Base-by-base conservation (phyloP, 495 filamentous ascomycete genomes). In the Cercophora sp. region DNA sequence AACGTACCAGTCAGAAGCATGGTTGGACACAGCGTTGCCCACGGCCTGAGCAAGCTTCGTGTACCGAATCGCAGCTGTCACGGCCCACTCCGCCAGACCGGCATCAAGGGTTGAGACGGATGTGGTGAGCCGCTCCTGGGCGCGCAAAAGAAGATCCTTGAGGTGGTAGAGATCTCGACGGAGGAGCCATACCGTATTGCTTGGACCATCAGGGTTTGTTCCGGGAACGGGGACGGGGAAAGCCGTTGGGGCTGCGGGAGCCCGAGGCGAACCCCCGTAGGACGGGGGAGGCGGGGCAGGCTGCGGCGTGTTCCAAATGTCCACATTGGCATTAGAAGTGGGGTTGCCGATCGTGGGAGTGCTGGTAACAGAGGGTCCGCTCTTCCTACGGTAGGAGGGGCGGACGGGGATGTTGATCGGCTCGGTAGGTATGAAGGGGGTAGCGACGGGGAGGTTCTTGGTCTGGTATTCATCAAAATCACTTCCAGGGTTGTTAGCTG, bases 401-500 rank as follows among this genome's bases (percentile, higher is more conserved):
- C 36, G 36, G 8, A 15, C 16, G 22, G 24, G 51, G 15, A 57
- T 57, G 41, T 57, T 48, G 41, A 57, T 51, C 1, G 47, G 19
- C 1, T 11, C 27, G 8, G 44, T 44, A 20, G 8, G 32, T 22
- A n/a, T n/a, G n/a, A n/a, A n/a, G n/a, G n/a, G n/a, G 4, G n/a
- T 16, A 5, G 5, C 13, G 16, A 19, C 1, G 16, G 8, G 16
- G 25, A n/a, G 35, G 29, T 13, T 29, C 40, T 18, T 18, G 29
- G 48, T 51, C 9, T 57, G 52, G 39, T 54, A 55, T 3, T 52
- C 48, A 24, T 46, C 37, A 40, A 32, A 60, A 39, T 65, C 62
- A 24, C 61, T 64, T n/a, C 43, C 0, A 29, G 29, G 10, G 5
- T 1, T 6, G 44, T 45, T 40, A 54, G 41, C 23, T 19, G 15